A percentile compares a stretch with the other conserved stretches of the same genome.
These are phyloP conservation scores for Centrapalus pauciflorus DNA, from an alignment of 129 eudicot species.

Conservation along the genomic window DNA sequence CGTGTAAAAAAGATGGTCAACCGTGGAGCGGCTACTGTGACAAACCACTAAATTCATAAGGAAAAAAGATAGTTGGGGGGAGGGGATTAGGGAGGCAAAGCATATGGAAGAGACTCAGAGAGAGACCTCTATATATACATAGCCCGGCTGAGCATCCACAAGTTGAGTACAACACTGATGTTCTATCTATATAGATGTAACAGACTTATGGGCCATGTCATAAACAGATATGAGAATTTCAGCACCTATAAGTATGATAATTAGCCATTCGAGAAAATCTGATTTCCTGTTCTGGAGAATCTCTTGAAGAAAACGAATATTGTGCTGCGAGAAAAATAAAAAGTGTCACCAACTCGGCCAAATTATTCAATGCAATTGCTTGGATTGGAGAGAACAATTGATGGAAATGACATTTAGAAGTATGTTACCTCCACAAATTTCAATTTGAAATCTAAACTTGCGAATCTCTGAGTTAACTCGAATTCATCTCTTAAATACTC, in stretches of 20 bases:
- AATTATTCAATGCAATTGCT: not conserved
- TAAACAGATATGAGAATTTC: conserved; percentile 88
- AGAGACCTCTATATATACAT: conserved; percentile 9
- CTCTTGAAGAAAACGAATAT: conserved; percentile 91
- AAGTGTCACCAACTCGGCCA: not conserved
- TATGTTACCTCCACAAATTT: conserved; percentile 84
- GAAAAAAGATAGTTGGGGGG: too few species aligned
- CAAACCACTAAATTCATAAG: not conserved
- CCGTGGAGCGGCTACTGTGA: not conserved
- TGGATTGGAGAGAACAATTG: too few species aligned
- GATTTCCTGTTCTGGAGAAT: conserved; percentile 94
- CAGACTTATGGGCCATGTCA: conserved; percentile 69
- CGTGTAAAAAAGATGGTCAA: not conserved
- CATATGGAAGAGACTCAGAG: not conserved
- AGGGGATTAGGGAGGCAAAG: not conserved
- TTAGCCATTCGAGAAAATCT: conserved; percentile 92
- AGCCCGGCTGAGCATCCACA: not conserved
- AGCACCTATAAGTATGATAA: conserved; percentile 73
- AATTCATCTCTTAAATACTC: conserved; percentile 93
- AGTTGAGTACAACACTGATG: not conserved
- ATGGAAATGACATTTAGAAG: too few species aligned
- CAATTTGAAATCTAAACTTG: conserved; percentile 91
- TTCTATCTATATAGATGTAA: conserved; percentile 43
- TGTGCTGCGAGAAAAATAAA: conserved; percentile 57
- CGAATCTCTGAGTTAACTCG: conserved; percentile 94